phyloP scores from a whole-genome alignment of 73 alveolate genomes.

The Paramecium octaurelia region DNA sequence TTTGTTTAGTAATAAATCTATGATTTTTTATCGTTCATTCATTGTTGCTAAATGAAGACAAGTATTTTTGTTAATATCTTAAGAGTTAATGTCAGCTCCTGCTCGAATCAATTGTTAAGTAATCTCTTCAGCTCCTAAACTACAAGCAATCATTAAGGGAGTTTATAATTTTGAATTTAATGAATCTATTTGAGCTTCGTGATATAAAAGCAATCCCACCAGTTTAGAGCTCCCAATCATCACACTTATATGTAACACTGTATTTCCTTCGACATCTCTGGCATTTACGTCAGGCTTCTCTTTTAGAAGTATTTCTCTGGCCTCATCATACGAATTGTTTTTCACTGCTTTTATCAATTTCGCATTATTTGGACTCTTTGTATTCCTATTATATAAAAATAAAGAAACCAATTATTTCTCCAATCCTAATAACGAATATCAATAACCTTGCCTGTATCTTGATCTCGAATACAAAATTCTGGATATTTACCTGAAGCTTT shows the following conservation, averaged over 20 bases:
- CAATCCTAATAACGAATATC: slow-evolving; percentile 33
- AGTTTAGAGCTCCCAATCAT: slow-evolving; percentile 47
- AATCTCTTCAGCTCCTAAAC: slow-evolving; percentile 50
- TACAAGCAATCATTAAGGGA: slow-evolving; percentile 60
- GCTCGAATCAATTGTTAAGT: slow-evolving; percentile 58
- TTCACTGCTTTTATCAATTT: not conserved
- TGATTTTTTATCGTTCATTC: slow-evolving; percentile 15
- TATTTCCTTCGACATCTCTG: slow-evolving; percentile 45
- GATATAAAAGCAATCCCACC: slow-evolving; percentile 32
- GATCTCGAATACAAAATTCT: slow-evolving; percentile 17
- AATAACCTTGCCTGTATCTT: slow-evolving; percentile 38
- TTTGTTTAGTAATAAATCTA: slow-evolving; percentile 45
- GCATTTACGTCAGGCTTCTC: slow-evolving; percentile 35
- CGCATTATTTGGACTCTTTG: slow-evolving; percentile 3
- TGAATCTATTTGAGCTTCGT: slow-evolving; percentile 61
- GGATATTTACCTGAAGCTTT: slow-evolving; percentile 54
- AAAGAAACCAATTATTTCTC: not conserved
- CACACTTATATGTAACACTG: slow-evolving; percentile 47
- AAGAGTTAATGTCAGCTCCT: slow-evolving; percentile 58
- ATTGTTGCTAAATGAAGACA: slow-evolving; percentile 58
- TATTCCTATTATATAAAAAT: not conserved
- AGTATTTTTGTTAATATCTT: slow-evolving; percentile 46
- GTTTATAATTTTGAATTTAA: slow-evolving; percentile 42
- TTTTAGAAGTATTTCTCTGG: not conserved
- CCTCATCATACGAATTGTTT: not conserved